Evolutionary conservation across 176 grass and related monocot species (phyloP).

Genomic region (Aegilops umbellulata): DNA sequence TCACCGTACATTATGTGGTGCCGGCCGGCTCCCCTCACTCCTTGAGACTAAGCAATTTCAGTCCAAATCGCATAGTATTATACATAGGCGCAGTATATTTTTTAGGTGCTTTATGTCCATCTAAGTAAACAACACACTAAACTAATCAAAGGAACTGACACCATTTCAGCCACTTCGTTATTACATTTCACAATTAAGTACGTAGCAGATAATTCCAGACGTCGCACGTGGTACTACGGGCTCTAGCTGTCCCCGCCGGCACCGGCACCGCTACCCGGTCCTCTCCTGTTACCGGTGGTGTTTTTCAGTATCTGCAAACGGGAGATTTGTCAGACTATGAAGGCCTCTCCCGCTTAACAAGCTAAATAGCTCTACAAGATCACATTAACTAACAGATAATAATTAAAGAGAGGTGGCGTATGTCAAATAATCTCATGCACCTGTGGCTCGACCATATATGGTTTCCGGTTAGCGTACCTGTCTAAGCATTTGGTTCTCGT

Average conservation of each 20-base stretch:
- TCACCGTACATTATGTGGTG: not conserved
- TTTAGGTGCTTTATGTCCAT: too few species aligned
- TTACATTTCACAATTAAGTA: not conserved
- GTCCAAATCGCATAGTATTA: not conserved
- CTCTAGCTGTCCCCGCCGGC: slow-evolving; percentile 49
- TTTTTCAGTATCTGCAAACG: slow-evolving; percentile 80
- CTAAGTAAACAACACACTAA: too few species aligned
- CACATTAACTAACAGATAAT: too few species aligned
- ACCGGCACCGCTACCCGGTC: slow-evolving; percentile 43
- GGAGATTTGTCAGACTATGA: not conserved
- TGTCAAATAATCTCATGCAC: too few species aligned
- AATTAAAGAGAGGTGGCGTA: not conserved
- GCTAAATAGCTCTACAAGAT: not conserved
- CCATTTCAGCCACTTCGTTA: not conserved
- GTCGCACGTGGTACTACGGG: not conserved
- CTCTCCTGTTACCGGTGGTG: slow-evolving; percentile 81
- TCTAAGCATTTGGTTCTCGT: slow-evolving; percentile 90
- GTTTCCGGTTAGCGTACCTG: slow-evolving; percentile 26
- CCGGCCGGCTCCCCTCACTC: not conserved
- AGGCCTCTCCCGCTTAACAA: not conserved
- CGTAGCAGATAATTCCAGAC: not conserved
- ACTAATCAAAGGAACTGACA: not conserved
- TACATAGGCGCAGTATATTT: too few species aligned
- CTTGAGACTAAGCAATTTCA: not conserved
- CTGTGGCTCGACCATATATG: not conserved